Evolutionary conservation across 2,329 filamentous ascomycete species (phyloP).

Genomic region (Clarireedia monteithiana): DNA sequence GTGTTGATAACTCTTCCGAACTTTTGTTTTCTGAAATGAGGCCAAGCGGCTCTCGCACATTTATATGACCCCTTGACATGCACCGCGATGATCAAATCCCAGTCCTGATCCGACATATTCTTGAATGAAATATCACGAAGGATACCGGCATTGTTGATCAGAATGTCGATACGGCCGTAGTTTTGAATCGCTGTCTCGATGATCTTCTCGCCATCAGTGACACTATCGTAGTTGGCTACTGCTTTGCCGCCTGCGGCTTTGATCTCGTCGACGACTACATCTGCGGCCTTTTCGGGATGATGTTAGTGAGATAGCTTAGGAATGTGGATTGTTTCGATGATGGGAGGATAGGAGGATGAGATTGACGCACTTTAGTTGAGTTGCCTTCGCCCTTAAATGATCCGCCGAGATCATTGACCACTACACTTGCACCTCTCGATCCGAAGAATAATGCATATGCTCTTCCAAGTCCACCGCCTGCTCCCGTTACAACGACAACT

Average conservation of each 20-base stretch:
- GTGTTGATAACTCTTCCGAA: constrained; percentile 96
- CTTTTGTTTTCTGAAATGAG: constrained; percentile 97
- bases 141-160: constrained; percentile 98
- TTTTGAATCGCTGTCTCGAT: constrained; percentile 78
- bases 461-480: constrained; percentile 73
- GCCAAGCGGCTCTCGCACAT: constrained; percentile 90
- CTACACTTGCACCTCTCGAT: constrained; percentile 83
- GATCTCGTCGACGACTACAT: constrained; percentile 77
- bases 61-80: constrained; percentile 94
- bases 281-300: constrained; percentile 53
- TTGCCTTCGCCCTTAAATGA: constrained; percentile 90
- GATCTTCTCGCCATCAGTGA: constrained; percentile 89
- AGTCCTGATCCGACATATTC: constrained; percentile 96
- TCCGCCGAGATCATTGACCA: constrained; percentile 92
- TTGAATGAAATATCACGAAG: constrained; percentile 91
- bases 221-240: constrained; percentile 93
- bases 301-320: constrained; percentile 5
- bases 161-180: constrained; percentile 83
- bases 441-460: constrained; percentile 83
- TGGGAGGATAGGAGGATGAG: neutral
- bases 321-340: neutral
- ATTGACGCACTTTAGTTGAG: constrained; percentile 63
- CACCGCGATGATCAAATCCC: constrained; percentile 90
- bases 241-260: constrained; percentile 87
- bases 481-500: constrained; percentile 82